Percentiles rank a stretch among this genome's conserved stretches.
Conservation (phyloP, 176 grass and related monocot species). For the Aegilops longissima region DNA sequence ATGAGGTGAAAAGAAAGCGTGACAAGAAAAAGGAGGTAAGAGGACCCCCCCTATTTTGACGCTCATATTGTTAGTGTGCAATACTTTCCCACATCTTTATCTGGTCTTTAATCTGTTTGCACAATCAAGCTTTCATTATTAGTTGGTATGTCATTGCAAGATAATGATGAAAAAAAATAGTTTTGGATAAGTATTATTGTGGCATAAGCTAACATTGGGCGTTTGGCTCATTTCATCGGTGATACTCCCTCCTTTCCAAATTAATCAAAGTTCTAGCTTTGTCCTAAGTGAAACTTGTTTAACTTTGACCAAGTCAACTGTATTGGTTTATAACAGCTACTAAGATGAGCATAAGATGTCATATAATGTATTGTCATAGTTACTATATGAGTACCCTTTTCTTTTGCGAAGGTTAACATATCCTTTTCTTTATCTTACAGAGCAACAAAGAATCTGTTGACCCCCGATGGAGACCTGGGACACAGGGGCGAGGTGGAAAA, state of each 20-base stretch:
- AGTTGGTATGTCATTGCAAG: not conserved
- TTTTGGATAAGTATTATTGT: not conserved
- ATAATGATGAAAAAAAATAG: not conserved
- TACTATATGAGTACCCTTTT: not conserved
- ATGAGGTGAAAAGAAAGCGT: conserved; percentile 78
- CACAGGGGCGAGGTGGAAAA: conserved; percentile 63
- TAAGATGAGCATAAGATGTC: not conserved
- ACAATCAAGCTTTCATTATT: not conserved
- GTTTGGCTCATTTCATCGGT: too few species aligned
- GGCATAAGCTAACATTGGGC: not conserved
- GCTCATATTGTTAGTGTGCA: not conserved
- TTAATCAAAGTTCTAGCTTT: not conserved
- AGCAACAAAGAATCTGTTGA: conserved; percentile 53
- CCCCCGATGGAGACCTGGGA: conserved; percentile 46
- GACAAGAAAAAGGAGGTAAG: conserved; percentile 89
- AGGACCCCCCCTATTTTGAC: not conserved
- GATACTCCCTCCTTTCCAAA: too few species aligned
- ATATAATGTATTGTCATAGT: not conserved
- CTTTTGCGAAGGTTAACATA: not conserved
- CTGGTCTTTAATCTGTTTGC: not conserved
- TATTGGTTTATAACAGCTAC: not conserved
- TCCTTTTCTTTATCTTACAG: conserved; percentile 25
- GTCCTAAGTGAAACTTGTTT: not conserved
- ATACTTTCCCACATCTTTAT: not conserved
- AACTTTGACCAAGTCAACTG: not conserved